phyloP scores from a whole-genome alignment of 2,329 filamentous ascomycete species.

The Xylaria sp. region DNA sequence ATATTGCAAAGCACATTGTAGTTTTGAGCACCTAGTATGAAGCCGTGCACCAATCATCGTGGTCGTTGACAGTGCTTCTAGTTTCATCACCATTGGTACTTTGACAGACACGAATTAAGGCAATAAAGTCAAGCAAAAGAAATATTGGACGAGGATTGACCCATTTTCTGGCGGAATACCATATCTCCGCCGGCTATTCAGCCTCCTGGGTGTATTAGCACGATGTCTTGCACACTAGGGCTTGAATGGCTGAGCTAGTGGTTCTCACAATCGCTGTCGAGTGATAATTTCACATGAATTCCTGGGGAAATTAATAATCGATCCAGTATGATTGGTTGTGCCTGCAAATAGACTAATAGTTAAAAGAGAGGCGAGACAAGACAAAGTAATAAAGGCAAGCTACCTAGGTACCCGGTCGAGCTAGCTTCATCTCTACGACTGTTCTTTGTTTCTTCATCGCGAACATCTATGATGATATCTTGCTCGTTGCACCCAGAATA shows the following conservation, averaged over 20 bases:
- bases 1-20: too few species aligned
- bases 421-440: too few species aligned
- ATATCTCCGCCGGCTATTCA: conserved; percentile 1
- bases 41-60: too few species aligned
- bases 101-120: too few species aligned
- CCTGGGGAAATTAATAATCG: conserved; percentile 1
- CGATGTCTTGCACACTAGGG: background rate
- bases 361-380: too few species aligned
- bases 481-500: background rate
- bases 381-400: background rate
- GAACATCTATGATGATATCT: background rate
- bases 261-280: background rate
- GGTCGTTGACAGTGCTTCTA: too few species aligned
- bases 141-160: too few species aligned
- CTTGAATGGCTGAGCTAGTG: conserved; percentile 7
- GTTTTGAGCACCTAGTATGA: too few species aligned
- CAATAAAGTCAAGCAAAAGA: too few species aligned
- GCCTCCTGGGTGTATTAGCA: conserved; percentile 11
- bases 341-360: background rate
- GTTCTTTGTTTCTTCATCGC: background rate
- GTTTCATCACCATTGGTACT: too few species aligned
- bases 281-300: background rate
- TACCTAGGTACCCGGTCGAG: too few species aligned
- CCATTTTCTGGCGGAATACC: background rate
- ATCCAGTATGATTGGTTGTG: conserved; percentile 3